These are phyloP conservation scores for Ophiognomonia clavigignenti-juglandacearum DNA, from an alignment of 2,329 filamentous ascomycete genomes.

Conservation along the genomic window DNA sequence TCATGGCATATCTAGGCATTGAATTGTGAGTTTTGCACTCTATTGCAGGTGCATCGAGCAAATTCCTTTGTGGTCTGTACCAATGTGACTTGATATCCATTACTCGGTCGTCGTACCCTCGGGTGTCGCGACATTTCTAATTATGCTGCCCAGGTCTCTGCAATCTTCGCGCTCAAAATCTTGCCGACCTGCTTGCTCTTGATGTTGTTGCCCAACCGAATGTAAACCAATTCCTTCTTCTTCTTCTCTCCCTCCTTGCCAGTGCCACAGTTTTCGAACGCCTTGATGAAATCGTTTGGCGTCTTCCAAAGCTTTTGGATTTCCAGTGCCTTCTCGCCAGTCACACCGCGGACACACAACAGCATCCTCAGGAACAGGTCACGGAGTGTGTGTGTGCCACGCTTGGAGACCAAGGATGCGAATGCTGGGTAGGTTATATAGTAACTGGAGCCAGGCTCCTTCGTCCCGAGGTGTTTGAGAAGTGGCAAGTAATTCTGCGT, in stretches of 20 bases:
- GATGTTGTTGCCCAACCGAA: conserved; percentile 51
- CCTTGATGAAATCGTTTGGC: conserved; percentile 65
- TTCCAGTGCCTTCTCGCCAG: conserved; percentile 72
- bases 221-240: conserved; percentile 56
- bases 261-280: conserved; percentile 52
- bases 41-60: background rate
- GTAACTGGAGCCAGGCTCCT: conserved; percentile 45
- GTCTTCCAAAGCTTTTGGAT: conserved; percentile 77
- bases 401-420: conserved; percentile 68
- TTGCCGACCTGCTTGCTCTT: conserved; percentile 66
- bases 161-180: conserved; percentile 62
- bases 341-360: conserved; percentile 72
- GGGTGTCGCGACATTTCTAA: conserved; percentile 17
- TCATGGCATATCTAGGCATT: background rate
- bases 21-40: background rate
- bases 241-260: conserved; percentile 48
- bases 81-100: background rate
- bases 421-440: conserved; percentile 69
- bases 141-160: conserved; percentile 64
- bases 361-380: conserved; percentile 82
- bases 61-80: too few relatives aligned
- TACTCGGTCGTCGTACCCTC: background rate
- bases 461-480: conserved; percentile 52
- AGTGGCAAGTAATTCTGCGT: conserved; percentile 61
- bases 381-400: conserved; percentile 65